These are phyloP conservation scores for Oryza longistaminata DNA, from an alignment of 176 grass and related monocot species.

Conservation along the genomic window DNA sequence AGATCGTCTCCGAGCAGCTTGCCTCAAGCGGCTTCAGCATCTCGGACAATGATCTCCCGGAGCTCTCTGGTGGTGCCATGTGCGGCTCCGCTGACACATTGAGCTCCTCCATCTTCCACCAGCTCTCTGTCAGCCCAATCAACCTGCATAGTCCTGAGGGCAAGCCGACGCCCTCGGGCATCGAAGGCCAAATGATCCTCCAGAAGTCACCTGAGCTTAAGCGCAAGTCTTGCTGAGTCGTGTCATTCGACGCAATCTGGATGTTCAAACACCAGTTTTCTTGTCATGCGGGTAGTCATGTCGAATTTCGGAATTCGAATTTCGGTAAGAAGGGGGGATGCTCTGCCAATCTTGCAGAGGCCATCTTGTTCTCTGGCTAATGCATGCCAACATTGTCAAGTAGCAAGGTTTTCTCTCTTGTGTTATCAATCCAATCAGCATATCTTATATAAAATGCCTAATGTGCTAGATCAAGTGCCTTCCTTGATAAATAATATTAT, in stretches of 20 bases:
- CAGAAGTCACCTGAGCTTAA: slow-evolving; percentile 73
- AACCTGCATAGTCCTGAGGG: slow-evolving; percentile 63
- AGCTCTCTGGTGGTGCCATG: slow-evolving; percentile 46
- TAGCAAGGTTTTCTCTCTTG: slow-evolving; percentile 19
- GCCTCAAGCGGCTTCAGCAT: slow-evolving; percentile 58
- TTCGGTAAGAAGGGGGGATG: not conserved
- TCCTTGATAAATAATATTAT: slow-evolving; percentile 12
- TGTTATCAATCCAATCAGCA: slow-evolving; percentile 20
- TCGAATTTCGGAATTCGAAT: not conserved
- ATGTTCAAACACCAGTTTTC: not conserved
- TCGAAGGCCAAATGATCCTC: slow-evolving; percentile 57
- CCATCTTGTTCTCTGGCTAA: slow-evolving; percentile 31
- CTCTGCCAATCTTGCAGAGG: slow-evolving; percentile 22
- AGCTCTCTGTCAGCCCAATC: slow-evolving; percentile 73
- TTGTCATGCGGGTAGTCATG: not conserved
- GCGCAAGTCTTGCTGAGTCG: slow-evolving; percentile 60
- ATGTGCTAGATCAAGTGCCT: slow-evolving; percentile 32
- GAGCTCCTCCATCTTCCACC: slow-evolving; percentile 68
- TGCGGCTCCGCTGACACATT: slow-evolving; percentile 54
- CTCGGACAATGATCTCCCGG: slow-evolving; percentile 45
- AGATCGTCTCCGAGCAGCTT: slow-evolving; percentile 90
- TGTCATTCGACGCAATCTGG: not conserved
- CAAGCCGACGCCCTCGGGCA: slow-evolving; percentile 45
- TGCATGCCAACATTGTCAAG: slow-evolving; percentile 5
- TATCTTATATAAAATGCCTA: slow-evolving; percentile 40